Evolutionary conservation across 192 early-diverging fungal genomes (phyloP), one percentile per base, ranked within the genome.

Genomic region (Gonapodya sp.): DNA sequence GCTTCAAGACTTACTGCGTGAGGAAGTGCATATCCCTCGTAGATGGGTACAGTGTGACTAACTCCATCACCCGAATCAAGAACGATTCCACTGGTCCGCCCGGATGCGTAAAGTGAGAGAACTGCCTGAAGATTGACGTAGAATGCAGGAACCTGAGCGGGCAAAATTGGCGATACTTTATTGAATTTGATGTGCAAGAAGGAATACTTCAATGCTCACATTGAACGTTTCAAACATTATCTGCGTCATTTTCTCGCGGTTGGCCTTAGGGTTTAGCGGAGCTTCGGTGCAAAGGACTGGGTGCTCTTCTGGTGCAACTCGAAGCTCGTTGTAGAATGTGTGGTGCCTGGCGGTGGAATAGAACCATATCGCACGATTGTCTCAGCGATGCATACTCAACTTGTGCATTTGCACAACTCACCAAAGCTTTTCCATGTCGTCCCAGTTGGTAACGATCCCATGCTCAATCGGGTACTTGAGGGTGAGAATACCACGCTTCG

Each of bases 191-290:
- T 72, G 79, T n/a, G n/a, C n/a, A 94, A 96, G 81, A 95, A 95
- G 73, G 92, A 90, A 86, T 96, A 96, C 93, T 97, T 98, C 83
- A 95, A 95, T 91, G 98, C 97, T 83, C 98, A 99, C 96, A 98
- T 97, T 86, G n/a, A n/a, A n/a, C n/a, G n/a, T n/a, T n/a, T n/a
- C n/a, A n/a, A n/a, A n/a, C n/a, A n/a, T n/a, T n/a, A 99, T 97
- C 89, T 99, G 95, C 82, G 94, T 95, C 96, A 97, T 98, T 93
- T 97, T 97, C 86, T 97, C 96, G 85, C 97, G 95, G 92, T 99
- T 98, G 84, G 91, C 92, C 92, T 96, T 97, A 85, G 96, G 95
- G 92, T 99, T 98, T 82, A 97, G 91, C 34, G 96, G 96, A 79
- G 96, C 95, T 87, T 99, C 96, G 78, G 96, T 98, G 79, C 98